Evolutionary conservation across 805 yeast species (phyloP), one percentile per base, ranked within the genome.

Genomic region (Teunomyces atbi): DNA sequence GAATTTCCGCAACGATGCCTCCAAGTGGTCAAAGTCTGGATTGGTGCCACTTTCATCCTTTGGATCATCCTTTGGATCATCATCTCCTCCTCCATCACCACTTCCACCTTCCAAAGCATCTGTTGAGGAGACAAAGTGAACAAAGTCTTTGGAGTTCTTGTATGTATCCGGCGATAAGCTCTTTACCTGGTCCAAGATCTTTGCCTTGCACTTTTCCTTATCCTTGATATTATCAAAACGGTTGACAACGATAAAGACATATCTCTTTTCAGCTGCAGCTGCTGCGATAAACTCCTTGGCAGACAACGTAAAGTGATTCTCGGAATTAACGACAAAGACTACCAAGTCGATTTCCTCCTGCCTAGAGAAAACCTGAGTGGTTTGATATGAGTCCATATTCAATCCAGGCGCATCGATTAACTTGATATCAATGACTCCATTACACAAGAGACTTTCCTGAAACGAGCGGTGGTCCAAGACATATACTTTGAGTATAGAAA

Each of bases 271-370:
- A 44, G 84, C 83, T 1, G 97, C 90, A 0, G 97, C 96, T 32
- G 88, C 81, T 2, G 92, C 76, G 44, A 94, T 89, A 60, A 94
- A 95, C 59, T 94, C 99, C 54, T 89, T 85, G 0, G 97, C 98
- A 0, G 96, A 87, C 47, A 90, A 71, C 0, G 99, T 94, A 61
- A 94, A 86, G 61, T 94, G 97, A 59, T 94, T 95, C 59, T 91
- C 98, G 0, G 99, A 96, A 63, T 86, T 88, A 2, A 94, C 96
- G 2, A 95, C 98, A 71, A 94, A 95, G 1, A 94, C 92, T 3
- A 94, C 96, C 53, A 94, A 74, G 63, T 94, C 99, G 51, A 94
- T 94, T 60, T 94, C 99, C 59, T 94, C 98, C 69, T 94, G 98
- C 49, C 97, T 81, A 1, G 97, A 86, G 62, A 92, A 91, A 0